Evolutionary conservation across 1,139 yeast species (phyloP), one percentile per base, ranked within the genome.

Genomic region (Nakaseomyces bracarensis): DNA sequence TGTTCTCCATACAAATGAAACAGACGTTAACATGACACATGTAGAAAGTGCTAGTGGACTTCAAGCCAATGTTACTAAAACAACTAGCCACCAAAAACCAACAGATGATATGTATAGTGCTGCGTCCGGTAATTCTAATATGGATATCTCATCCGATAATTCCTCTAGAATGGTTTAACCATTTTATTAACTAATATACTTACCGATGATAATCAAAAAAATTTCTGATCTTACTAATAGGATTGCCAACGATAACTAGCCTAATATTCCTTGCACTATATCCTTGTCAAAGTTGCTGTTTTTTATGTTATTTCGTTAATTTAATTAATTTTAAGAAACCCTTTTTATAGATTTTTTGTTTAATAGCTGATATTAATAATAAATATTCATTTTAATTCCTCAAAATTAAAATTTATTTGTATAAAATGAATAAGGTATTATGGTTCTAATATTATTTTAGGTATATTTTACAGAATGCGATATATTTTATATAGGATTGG

Each of bases 101-200:
- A 33, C 36, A 7, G 36, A 33, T 33, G 36, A 33, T 13, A 33
- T 33, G 36, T 33, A 33, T 5, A n/a, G 13, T 20, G 26, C 26
- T 6, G 36, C 36, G 8, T 20, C 25, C 11, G 26, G 36, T 20
- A 21, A 21, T 5, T 20, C 26, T 5, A 13, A 20, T 7, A 7
- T 33, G 11, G 36, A 33, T 5, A 4, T 20, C 3, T 33, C 36
- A 11, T 33, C 36, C 13, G 36, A 33, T n/a, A 33, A 33, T 11
- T 20, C 36, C 26, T 33, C 36, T 4, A 33, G 36, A 21, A 33
- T 33, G 36, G 36, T 33, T 4, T 33, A 33, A 21, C n/a, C n/a
- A n/a, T n/a, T n/a, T n/a, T n/a, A n/a, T n/a, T n/a, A n/a, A n/a
- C n/a, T n/a, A n/a, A n/a, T n/a, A n/a, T n/a, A n/a, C n/a, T n/a